phyloP scores from a whole-genome alignment of 2,329 filamentous ascomycete species.

The Tolypocladium nubicola region DNA sequence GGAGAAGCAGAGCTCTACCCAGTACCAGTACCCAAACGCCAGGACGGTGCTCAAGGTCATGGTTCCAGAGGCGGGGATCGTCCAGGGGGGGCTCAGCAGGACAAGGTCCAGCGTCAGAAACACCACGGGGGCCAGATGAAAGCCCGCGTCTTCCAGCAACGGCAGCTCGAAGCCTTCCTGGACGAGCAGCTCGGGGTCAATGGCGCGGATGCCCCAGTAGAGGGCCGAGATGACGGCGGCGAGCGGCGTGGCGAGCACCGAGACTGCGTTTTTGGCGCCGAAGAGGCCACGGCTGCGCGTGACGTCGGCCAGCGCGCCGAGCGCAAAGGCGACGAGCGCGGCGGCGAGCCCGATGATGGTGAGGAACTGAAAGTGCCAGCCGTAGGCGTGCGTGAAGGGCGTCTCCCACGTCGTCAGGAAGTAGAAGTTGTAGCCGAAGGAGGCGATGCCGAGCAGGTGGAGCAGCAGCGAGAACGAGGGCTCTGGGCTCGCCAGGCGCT shows the following conservation, averaged over 20 bases:
- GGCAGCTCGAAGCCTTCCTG: conserved; percentile 45
- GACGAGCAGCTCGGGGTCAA: conserved; percentile 41
- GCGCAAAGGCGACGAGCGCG: conserved; percentile 47
- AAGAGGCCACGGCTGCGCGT: conserved; percentile 49
- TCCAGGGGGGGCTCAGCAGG: conserved; percentile 64
- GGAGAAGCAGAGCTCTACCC: conserved; percentile 63
- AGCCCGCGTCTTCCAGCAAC: conserved; percentile 48
- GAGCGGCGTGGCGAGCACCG: conserved; percentile 55
- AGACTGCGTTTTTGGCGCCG: conserved; percentile 54
- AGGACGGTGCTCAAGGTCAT: conserved; percentile 46
- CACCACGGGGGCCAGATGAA: conserved; percentile 56
- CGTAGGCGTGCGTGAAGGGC: conserved; percentile 47
- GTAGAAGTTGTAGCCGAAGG: conserved; percentile 42
- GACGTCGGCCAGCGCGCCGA: conserved; percentile 55
- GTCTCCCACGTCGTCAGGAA: conserved; percentile 40
- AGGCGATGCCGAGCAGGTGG: conserved; percentile 44
- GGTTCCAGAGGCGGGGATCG: conserved; percentile 47
- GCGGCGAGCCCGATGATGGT: conserved; percentile 62
- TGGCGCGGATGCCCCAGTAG: conserved; percentile 59
- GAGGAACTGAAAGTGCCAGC: conserved; percentile 60
- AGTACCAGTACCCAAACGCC: conserved; percentile 63
- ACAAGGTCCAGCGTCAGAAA: conserved; percentile 55
- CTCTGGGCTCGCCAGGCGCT: conserved; percentile 56
- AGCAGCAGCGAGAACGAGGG: conserved; percentile 50
- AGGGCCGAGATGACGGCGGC: conserved; percentile 61